These are phyloP conservation scores for Acacia crassicarpa DNA, from an alignment of 306 rosid genomes.

Conservation along the genomic window DNA sequence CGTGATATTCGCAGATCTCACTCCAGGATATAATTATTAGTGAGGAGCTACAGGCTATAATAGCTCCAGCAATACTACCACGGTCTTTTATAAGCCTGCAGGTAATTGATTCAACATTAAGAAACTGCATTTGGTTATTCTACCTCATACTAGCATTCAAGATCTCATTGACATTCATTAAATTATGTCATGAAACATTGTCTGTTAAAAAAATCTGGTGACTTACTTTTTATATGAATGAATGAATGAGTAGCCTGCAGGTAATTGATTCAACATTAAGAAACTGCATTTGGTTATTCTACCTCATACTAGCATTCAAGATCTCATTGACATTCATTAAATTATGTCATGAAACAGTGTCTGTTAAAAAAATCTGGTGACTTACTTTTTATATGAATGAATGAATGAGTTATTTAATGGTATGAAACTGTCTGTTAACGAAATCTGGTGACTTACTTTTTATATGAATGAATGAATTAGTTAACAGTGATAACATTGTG, in stretches of 20 bases:
- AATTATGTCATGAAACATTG: background rate
- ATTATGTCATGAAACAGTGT: background rate
- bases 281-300: slow-evolving; percentile 2
- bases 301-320: background rate
- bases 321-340: background rate
- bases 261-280: slow-evolving; percentile 37
- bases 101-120: slow-evolving; percentile 43
- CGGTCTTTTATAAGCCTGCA: slow-evolving; percentile 82
- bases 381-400: slow-evolving; percentile 2
- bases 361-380: slow-evolving; percentile 11
- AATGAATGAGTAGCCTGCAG: no score
- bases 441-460: background rate
- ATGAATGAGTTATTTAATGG: background rate
- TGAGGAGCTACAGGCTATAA: slow-evolving; percentile 77
- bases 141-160: background rate
- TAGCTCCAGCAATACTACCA: slow-evolving; percentile 91
- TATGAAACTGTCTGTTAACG: slow-evolving; percentile 1
- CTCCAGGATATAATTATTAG: slow-evolving; percentile 78
- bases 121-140: slow-evolving; percentile 1
- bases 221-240: slow-evolving; percentile 1
- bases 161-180: background rate
- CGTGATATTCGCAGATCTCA: slow-evolving; percentile 62
- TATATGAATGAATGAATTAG: background rate
- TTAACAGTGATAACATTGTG: background rate
- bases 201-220: slow-evolving; percentile 13